Percentiles rank a stretch among this genome's conserved stretches.
phyloP scores from a whole-genome alignment of 257 asterid species.

The Leonotis leonurus region DNA sequence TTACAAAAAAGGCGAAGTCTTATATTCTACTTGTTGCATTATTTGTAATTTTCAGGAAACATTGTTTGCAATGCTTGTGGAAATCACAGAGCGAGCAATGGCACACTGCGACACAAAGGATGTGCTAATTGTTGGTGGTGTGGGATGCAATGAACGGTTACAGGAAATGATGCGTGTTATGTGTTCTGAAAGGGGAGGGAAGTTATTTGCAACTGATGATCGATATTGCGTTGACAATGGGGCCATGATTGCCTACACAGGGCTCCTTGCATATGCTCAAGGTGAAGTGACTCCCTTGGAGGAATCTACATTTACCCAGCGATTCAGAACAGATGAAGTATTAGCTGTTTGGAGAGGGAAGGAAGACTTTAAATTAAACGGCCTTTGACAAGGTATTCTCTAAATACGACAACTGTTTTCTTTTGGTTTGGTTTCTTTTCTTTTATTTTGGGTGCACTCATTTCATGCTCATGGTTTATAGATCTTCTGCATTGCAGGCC shows the following conservation, averaged over 20 bases:
- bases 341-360: conserved; percentile 84
- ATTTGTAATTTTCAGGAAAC: conserved; percentile 50
- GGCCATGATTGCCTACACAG: conserved; percentile 97
- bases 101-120: conserved; percentile 93
- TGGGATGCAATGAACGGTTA: conserved; percentile 80
- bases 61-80: conserved; percentile 95
- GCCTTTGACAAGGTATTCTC: neutral
- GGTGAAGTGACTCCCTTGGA: conserved; percentile 64
- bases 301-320: conserved; percentile 83
- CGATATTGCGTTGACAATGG: conserved; percentile 92
- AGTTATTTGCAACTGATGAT: conserved; percentile 78
- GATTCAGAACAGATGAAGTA: conserved; percentile 94
- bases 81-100: conserved; percentile 93
- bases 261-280: conserved; percentile 76
- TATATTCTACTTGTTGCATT: neutral
- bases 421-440: too few relatives aligned
- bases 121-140: conserved; percentile 96
- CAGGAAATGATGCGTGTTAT: conserved; percentile 92
- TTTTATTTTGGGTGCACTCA: too few relatives aligned
- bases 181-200: conserved; percentile 94
- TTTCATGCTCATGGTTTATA: too few relatives aligned
- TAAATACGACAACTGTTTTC: too few relatives aligned
- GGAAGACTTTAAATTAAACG: conserved; percentile 35
- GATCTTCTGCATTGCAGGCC: too few relatives aligned
- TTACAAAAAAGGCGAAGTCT: neutral